Evolutionary conservation across 176 grass and related monocot genomes (phyloP).

Genomic region (Lolium rigidum): DNA sequence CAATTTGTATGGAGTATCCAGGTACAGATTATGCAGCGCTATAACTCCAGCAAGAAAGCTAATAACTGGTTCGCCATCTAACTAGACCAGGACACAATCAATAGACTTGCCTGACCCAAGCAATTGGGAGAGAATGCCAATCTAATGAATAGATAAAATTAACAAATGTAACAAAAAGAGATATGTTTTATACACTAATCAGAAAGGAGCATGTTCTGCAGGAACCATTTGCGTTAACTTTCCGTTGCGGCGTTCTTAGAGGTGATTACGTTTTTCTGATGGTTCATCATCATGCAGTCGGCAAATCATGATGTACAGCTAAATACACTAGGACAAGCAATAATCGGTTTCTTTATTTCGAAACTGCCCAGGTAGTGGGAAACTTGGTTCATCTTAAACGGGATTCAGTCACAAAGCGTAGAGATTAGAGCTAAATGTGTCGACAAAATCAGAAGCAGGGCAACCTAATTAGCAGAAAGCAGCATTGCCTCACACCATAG

Average conservation of each 20-base stretch:
- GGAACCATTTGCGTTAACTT: background rate
- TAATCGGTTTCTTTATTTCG: background rate
- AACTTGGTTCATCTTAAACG: background rate
- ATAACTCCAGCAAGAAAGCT: background rate
- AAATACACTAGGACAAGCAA: background rate
- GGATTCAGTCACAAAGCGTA: background rate
- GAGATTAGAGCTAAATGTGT: background rate
- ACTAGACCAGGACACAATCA: background rate
- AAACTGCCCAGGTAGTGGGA: background rate
- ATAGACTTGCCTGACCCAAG: background rate
- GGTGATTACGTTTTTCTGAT: conserved; percentile 1
- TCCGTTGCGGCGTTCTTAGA: background rate
- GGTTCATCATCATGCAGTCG: background rate
- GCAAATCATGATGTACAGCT: too few relatives aligned
- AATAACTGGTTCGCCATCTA: background rate
- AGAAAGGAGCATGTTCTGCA: background rate
- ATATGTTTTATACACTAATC: background rate
- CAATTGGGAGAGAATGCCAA: background rate
- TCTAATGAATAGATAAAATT: background rate
- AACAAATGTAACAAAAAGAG: background rate
- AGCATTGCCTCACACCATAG: background rate
- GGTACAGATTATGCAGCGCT: background rate
- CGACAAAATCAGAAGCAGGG: background rate
- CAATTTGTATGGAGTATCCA: background rate
- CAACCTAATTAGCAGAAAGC: background rate